Conservation (phyloP, 2,329 filamentous ascomycete species). For the Albophoma yamanashiensis region DNA sequence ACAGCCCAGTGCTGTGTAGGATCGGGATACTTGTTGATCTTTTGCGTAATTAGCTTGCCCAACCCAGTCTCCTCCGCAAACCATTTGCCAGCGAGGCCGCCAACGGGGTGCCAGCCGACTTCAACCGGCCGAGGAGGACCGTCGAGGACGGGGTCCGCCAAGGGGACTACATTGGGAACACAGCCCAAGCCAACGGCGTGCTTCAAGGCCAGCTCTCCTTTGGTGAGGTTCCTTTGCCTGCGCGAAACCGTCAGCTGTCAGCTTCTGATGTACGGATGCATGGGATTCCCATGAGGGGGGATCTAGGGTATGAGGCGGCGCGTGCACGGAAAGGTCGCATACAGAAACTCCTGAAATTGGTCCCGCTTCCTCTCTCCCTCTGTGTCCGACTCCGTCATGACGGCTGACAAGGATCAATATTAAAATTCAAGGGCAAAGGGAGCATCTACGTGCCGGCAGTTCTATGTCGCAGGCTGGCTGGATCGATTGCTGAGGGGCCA, state of each 20-base stretch:
- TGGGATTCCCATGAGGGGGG: background rate
- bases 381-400: background rate
- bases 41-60: slow-evolving; percentile 44
- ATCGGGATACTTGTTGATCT: slow-evolving; percentile 43
- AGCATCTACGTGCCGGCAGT: background rate
- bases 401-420: background rate
- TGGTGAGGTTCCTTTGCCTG: slow-evolving; percentile 20
- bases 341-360: slow-evolving; percentile 21
- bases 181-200: slow-evolving; percentile 21
- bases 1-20: slow-evolving; percentile 52
- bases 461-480: background rate
- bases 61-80: slow-evolving; percentile 44
- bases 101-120: slow-evolving; percentile 49
- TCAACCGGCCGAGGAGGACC: slow-evolving; percentile 28
- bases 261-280: background rate
- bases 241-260: slow-evolving; percentile 5
- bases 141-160: slow-evolving; percentile 15
- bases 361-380: slow-evolving; percentile 16
- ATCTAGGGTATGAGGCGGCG: slow-evolving; percentile 5
- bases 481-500: too few relatives aligned
- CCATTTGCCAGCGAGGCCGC: slow-evolving; percentile 45
- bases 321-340: slow-evolving; percentile 6
- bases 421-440: background rate
- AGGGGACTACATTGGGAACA: slow-evolving; percentile 20
- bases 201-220: slow-evolving; percentile 24